These are phyloP conservation scores for Daldinia concentrica DNA, from an alignment of 495 filamentous ascomycete genomes.

Conservation along the genomic window DNA sequence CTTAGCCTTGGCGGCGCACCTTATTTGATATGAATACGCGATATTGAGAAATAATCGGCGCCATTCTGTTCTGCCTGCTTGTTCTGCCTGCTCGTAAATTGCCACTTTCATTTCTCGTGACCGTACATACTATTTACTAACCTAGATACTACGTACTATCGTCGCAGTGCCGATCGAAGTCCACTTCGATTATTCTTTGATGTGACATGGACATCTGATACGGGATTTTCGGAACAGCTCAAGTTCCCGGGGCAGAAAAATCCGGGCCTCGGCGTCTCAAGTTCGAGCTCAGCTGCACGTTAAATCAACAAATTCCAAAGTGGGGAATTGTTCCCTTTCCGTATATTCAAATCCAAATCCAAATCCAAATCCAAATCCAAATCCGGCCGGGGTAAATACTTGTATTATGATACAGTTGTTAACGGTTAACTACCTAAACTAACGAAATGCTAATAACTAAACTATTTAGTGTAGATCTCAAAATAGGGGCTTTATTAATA, in stretches of 20 bases:
- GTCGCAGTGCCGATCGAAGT: background rate
- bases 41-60: conserved; percentile 13
- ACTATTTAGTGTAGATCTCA: conserved; percentile 5
- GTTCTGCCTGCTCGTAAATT: conserved; percentile 25
- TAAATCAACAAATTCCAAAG: background rate
- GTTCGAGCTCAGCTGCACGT: background rate
- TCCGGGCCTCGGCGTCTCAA: conserved; percentile 21
- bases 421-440: too few relatives aligned
- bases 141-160: background rate
- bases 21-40: conserved; percentile 11
- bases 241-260: conserved; percentile 20
- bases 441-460: too few relatives aligned
- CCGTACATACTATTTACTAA: background rate
- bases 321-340: background rate
- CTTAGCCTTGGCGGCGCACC: conserved; percentile 24
- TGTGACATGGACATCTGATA: conserved; percentile 12
- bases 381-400: background rate
- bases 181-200: conserved; percentile 4
- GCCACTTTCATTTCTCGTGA: conserved; percentile 2
- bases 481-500: conserved; percentile 18
- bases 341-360: background rate
- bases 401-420: background rate
- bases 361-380: too few relatives aligned
- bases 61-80: conserved; percentile 26
- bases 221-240: conserved; percentile 13